phyloP scores from a whole-genome alignment of 2,329 filamentous ascomycete species.

The Sordariomycetes sp. region DNA sequence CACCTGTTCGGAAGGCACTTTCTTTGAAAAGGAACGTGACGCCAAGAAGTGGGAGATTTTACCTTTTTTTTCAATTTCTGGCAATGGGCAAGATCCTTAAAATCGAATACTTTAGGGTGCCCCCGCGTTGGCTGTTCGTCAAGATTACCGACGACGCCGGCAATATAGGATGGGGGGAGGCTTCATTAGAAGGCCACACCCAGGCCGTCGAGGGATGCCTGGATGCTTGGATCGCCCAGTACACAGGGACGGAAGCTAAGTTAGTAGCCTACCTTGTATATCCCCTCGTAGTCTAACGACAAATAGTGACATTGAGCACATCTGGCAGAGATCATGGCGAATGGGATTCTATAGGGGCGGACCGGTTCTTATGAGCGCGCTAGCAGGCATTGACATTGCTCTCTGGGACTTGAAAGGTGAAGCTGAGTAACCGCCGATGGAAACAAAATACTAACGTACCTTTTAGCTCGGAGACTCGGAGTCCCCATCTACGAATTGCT shows the following conservation, averaged over 20 bases:
- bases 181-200: conserved; percentile 62
- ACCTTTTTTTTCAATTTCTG: no score
- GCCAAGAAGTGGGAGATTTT: no score
- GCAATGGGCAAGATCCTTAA: no score
- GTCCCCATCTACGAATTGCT: conserved; percentile 65
- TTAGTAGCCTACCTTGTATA: no score
- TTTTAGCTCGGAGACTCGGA: conserved; percentile 31
- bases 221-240: conserved; percentile 52
- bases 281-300: neutral
- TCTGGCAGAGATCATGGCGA: conserved; percentile 67
- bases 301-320: conserved; percentile 43
- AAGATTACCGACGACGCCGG: conserved; percentile 61
- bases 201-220: conserved; percentile 65
- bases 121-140: conserved; percentile 68
- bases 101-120: conserved; percentile 12
- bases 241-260: conserved; percentile 60
- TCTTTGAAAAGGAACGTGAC: no score
- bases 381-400: conserved; percentile 70
- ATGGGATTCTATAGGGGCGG: conserved; percentile 67
- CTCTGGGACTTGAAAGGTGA: conserved; percentile 64
- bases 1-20: no score
- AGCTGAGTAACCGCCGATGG: no score
- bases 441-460: neutral
- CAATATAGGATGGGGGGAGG: conserved; percentile 62
- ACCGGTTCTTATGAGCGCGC: conserved; percentile 69